A percentile compares a stretch with the other conserved stretches of the same genome.
These are phyloP conservation scores for Gyrodon lividus DNA, from an alignment of 768 basidiomycete species.

Conservation along the genomic window DNA sequence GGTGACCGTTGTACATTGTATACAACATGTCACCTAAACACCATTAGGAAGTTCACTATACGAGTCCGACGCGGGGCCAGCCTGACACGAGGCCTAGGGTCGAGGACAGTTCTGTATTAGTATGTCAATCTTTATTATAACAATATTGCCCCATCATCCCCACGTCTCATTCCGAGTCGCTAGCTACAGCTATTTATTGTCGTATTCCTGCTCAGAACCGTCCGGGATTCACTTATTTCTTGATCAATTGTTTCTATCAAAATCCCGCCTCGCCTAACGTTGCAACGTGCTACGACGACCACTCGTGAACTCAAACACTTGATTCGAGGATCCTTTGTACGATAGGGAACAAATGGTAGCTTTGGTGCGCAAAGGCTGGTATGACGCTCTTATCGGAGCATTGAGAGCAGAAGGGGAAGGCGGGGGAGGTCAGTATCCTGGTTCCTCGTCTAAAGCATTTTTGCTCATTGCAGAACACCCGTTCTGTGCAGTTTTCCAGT, in stretches of 20 bases:
- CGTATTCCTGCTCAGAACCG: too few relatives aligned
- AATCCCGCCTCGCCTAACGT: conserved; percentile 8
- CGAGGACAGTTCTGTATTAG: too few relatives aligned
- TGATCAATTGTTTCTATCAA: too few relatives aligned
- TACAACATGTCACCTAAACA: too few relatives aligned
- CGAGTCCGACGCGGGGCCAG: too few relatives aligned
- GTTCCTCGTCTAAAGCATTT: too few relatives aligned
- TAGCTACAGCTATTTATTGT: conserved; percentile 6
- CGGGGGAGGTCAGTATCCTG: conserved; percentile 34
- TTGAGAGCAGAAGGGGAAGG: conserved; percentile 39
- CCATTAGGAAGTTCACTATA: too few relatives aligned
- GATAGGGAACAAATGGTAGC: not conserved
- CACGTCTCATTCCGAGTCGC: not conserved
- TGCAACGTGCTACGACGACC: not conserved
- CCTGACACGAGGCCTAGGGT: too few relatives aligned
- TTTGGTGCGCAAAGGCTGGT: conserved; percentile 41
- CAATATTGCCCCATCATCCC: too few relatives aligned
- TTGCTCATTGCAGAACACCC: not conserved
- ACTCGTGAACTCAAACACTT: not conserved
- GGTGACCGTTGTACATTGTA: too few relatives aligned
- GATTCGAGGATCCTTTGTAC: not conserved
- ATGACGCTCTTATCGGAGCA: conserved; percentile 43
- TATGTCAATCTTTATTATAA: too few relatives aligned
- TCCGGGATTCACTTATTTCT: too few relatives aligned
- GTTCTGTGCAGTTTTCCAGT: conserved; percentile 49